Percentiles rank a stretch among this genome's conserved stretches.
These are phyloP conservation scores for Ilex asprella DNA, from an alignment of 257 asterid species.

Conservation along the genomic window DNA sequence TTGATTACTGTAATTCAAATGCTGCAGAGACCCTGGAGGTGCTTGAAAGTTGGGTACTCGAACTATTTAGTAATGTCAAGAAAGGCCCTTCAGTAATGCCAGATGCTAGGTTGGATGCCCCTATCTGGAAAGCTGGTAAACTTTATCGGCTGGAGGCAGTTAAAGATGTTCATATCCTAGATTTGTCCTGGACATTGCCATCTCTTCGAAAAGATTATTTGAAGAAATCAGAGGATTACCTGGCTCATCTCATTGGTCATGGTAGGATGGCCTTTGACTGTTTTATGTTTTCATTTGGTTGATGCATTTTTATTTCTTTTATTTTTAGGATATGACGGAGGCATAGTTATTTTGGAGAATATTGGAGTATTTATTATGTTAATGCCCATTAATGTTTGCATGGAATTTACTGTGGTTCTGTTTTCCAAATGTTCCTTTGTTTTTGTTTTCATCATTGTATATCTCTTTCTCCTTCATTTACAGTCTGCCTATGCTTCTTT, in stretches of 20 bases:
- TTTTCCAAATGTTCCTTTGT: not conserved
- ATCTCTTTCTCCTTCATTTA: not conserved
- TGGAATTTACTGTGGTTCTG: not conserved
- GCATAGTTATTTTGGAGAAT: not conserved
- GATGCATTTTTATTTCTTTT: conserved; percentile 1
- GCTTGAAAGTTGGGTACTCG: conserved; percentile 85
- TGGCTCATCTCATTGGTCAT: conserved; percentile 93
- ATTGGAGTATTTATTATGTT: not conserved
- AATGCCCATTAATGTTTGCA: not conserved
- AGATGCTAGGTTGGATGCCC: conserved; percentile 36
- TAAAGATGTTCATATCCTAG: conserved; percentile 89
- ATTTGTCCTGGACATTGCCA: conserved; percentile 87
- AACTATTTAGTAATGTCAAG: conserved; percentile 70
- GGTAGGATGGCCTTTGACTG: conserved; percentile 42
- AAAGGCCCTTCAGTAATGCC: conserved; percentile 50
- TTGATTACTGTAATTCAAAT: conserved; percentile 7
- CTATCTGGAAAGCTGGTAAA: conserved; percentile 85
- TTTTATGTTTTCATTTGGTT: conserved; percentile 4
- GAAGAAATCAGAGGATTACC: conserved; percentile 90
- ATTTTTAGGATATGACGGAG: not conserved
- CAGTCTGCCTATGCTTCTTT: not conserved
- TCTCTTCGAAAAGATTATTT: conserved; percentile 70
- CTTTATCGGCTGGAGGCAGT: conserved; percentile 85
- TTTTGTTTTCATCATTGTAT: not conserved
- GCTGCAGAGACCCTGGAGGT: conserved; percentile 76